These are phyloP conservation scores for Erythrobasidium yunnanense DNA, from an alignment of 768 basidiomycete genomes.

Conservation along the genomic window DNA sequence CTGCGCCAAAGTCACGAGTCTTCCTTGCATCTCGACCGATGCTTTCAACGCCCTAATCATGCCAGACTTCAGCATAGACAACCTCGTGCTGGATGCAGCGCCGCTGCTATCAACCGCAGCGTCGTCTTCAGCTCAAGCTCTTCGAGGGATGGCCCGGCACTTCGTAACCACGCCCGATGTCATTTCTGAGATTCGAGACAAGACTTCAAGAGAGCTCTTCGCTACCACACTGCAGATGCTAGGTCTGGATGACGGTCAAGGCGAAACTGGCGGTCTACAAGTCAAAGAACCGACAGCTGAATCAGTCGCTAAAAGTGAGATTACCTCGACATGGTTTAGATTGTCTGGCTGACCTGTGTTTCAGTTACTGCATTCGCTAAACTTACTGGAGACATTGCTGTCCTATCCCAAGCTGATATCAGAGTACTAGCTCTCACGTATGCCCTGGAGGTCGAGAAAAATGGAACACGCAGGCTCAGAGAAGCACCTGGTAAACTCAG, in stretches of 20 bases:
- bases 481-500: constrained; percentile 38
- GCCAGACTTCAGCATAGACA: constrained; percentile 28
- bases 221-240: constrained; percentile 53
- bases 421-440: constrained; percentile 81
- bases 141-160: constrained; percentile 73
- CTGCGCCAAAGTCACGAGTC: no score
- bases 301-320: constrained; percentile 51
- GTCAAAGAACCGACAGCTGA: constrained; percentile 40
- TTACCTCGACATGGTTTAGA: constrained; percentile 42
- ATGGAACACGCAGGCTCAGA: constrained; percentile 40
- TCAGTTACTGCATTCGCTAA: constrained; percentile 82
- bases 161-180: constrained; percentile 86
- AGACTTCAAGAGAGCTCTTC: constrained; percentile 73
- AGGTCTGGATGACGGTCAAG: constrained; percentile 24
- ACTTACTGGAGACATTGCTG: constrained; percentile 90
- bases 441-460: constrained; percentile 53
- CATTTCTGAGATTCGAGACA: constrained; percentile 77
- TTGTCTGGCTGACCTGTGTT: background rate
- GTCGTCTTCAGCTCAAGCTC: constrained; percentile 46
- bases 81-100: constrained; percentile 81
- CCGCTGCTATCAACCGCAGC: constrained; percentile 71
- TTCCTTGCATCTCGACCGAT: no score
- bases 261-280: constrained; percentile 30
- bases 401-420: constrained; percentile 80
- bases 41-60: background rate